These are phyloP conservation scores for Globisporangium uncinulatum DNA, from an alignment of 352 stramenopile genomes.

Conservation along the genomic window DNA sequence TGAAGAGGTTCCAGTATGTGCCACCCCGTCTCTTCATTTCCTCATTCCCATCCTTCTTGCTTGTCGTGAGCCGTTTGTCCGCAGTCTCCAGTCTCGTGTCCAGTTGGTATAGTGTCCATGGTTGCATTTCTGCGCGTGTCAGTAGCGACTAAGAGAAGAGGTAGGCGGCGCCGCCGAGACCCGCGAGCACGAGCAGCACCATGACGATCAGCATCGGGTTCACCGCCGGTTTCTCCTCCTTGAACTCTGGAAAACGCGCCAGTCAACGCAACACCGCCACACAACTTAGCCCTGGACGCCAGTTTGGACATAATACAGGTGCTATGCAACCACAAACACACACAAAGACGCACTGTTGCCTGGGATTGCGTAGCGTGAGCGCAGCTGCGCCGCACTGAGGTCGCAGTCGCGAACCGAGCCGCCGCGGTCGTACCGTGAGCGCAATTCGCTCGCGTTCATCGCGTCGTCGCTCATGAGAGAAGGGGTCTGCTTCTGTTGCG, in stretches of 20 bases:
- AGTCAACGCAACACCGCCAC: background rate
- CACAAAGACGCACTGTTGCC: constrained; percentile 57
- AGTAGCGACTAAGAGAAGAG: constrained; percentile 28
- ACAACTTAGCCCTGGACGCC: too few species aligned
- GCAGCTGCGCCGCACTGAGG: constrained; percentile 70
- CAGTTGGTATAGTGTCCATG: too few species aligned
- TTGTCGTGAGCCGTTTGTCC: too few species aligned
- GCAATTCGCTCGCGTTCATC: constrained; percentile 59
- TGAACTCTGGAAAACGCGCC: constrained; percentile 39
- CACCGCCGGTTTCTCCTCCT: constrained; percentile 44
- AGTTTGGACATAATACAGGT: too few species aligned
- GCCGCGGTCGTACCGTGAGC: constrained; percentile 66
- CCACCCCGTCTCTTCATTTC: too few species aligned
- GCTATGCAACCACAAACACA: background rate
- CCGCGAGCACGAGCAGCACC: constrained; percentile 37
- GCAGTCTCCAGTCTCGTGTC: too few species aligned
- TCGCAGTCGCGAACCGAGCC: constrained; percentile 70
- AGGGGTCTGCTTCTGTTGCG: background rate
- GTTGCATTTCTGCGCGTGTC: background rate
- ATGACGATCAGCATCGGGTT: constrained; percentile 46
- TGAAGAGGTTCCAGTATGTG: too few species aligned
- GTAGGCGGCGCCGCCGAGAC: constrained; percentile 50
- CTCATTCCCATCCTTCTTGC: background rate
- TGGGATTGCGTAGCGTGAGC: constrained; percentile 73
- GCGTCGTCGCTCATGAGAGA: constrained; percentile 47